Conservation (phyloP, 2,329 filamentous ascomycete genomes). For the Alternaria conjuncta region DNA sequence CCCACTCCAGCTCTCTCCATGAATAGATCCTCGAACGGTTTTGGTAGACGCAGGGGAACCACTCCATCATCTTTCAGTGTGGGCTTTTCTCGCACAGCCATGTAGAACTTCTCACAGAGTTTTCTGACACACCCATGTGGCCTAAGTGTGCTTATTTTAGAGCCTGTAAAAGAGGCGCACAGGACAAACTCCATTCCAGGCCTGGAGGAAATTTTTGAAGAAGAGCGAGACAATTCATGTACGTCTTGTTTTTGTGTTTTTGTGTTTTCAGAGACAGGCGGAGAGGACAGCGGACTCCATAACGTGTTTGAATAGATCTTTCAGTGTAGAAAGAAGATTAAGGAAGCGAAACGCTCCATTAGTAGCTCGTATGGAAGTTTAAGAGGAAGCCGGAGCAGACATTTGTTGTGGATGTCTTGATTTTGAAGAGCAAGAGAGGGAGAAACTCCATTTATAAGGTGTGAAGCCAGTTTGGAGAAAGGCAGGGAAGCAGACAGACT, state of each 20-base stretch:
- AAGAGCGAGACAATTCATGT: not conserved
- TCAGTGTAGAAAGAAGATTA: not conserved
- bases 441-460: not conserved
- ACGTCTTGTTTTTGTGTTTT: no score
- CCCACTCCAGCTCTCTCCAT: not conserved
- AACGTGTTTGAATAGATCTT: not conserved
- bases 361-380: rapidly evolving
- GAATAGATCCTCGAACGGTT: no score
- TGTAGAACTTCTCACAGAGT: no score
- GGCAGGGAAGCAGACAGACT: not conserved
- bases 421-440: not conserved
- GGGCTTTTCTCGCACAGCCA: not conserved
- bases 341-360: not conserved
- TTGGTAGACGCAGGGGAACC: not conserved
- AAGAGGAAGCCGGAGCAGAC: not conserved
- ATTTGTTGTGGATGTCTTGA: no score
- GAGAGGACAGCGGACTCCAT: not conserved
- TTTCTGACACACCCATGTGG: no score
- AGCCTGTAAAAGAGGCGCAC: no score
- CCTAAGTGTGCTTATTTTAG: no score
- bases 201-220: not conserved
- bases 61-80: not conserved
- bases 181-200: not conserved
- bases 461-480: not conserved
- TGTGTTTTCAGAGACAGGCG: no score